These are phyloP conservation scores for Phytophthora ramorum DNA, from an alignment of 352 stramenopile species.

Conservation along the genomic window DNA sequence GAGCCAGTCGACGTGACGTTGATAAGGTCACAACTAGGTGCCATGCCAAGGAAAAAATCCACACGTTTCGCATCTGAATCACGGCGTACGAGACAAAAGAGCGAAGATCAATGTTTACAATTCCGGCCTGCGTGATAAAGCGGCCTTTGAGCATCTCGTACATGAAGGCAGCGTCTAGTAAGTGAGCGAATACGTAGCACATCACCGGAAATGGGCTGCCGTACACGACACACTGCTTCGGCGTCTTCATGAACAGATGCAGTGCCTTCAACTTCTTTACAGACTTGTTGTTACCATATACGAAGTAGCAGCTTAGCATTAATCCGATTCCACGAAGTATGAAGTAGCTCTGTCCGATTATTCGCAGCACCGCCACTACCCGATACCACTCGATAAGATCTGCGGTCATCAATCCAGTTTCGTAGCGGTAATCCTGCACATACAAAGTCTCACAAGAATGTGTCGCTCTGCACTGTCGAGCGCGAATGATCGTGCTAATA, in stretches of 20 bases:
- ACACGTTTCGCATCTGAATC: slow-evolving; percentile 52
- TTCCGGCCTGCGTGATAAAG: slow-evolving; percentile 30
- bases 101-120: slow-evolving; percentile 19
- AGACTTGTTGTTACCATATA: neutral
- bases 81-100: slow-evolving; percentile 32
- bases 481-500: slow-evolving; percentile 23
- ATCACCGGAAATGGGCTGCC: slow-evolving; percentile 46
- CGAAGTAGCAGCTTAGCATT: slow-evolving; percentile 27
- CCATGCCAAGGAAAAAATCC: slow-evolving; percentile 38
- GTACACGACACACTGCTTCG: slow-evolving; percentile 53
- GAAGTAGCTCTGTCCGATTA: slow-evolving; percentile 42
- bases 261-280: slow-evolving; percentile 1
- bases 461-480: slow-evolving; percentile 3
- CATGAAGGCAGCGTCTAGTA: slow-evolving; percentile 42
- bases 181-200: slow-evolving; percentile 48
- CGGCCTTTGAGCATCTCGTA: slow-evolving; percentile 37
- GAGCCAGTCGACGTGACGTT: slow-evolving; percentile 11
- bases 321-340: slow-evolving; percentile 32
- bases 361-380: slow-evolving; percentile 26
- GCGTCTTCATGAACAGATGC: slow-evolving; percentile 39
- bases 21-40: slow-evolving; percentile 14
- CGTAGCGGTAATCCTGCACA: slow-evolving; percentile 48
- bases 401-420: slow-evolving; percentile 21
- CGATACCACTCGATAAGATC: slow-evolving; percentile 33
- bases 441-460: slow-evolving; percentile 35